Evolutionary conservation across 2,329 filamentous ascomycete genomes (phyloP).

Genomic region (Claviceps quebecensis): DNA sequence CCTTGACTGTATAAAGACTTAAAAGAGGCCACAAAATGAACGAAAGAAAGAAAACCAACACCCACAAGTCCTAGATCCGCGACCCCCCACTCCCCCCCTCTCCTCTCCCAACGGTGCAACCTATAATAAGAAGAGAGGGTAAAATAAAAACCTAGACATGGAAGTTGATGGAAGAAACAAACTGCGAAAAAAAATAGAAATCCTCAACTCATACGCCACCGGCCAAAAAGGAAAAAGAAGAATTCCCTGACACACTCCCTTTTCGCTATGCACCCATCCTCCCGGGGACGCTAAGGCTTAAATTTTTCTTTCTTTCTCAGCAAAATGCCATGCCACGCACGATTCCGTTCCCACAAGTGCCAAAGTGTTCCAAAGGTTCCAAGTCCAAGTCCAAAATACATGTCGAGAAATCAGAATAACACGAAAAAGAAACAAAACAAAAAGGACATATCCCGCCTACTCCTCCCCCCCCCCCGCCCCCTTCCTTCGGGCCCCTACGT

Average conservation of each 20-base stretch:
- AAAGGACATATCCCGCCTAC: not conserved
- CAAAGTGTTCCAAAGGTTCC: conserved; percentile 8
- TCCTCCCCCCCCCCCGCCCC: not conserved
- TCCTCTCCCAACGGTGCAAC: not conserved
- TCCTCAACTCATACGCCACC: conserved; percentile 21
- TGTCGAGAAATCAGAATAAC: not conserved
- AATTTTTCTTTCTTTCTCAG: conserved; percentile 32
- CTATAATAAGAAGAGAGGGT: too few species aligned
- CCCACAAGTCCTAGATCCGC: not conserved
- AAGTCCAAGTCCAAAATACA: conserved; percentile 10
- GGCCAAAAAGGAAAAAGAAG: conserved; percentile 15
- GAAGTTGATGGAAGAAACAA: too few species aligned
- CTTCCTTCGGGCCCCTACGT: not conserved
- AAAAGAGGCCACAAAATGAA: not conserved
- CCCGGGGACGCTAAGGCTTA: conserved; percentile 21
- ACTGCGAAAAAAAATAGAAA: conserved; percentile 11
- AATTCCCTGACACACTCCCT: conserved; percentile 25
- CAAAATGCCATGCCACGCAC: conserved; percentile 16
- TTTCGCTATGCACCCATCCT: conserved; percentile 29
- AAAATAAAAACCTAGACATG: too few species aligned
- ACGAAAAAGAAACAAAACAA: not conserved
- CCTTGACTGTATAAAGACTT: not conserved
- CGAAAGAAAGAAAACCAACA: not conserved
- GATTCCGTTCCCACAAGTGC: too few species aligned
- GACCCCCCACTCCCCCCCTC: too few species aligned